Percentiles rank a stretch among this genome's conserved stretches.
phyloP scores from a whole-genome alignment of 192 early-diverging fungal genomes.

The Umbelopsis sp. region DNA sequence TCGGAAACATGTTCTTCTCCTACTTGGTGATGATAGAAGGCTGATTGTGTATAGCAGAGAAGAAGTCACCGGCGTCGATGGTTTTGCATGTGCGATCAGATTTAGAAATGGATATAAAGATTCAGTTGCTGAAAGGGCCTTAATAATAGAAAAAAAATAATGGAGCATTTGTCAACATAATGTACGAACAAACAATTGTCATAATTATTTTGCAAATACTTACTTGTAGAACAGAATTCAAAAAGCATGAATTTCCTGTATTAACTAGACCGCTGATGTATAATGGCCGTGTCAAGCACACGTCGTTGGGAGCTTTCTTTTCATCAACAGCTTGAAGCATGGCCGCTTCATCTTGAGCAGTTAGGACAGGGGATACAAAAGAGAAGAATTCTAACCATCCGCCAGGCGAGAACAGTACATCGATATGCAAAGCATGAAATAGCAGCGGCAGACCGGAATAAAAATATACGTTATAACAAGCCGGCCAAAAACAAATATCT shows the following conservation, averaged over 20 bases:
- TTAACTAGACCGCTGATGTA: slow-evolving; percentile 72
- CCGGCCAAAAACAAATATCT: slow-evolving; percentile 24
- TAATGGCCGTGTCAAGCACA: slow-evolving; percentile 17
- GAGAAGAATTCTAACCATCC: slow-evolving; percentile 8
- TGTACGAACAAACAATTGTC: not conserved
- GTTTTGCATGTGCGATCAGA: not conserved
- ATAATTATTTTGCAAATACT: not conserved
- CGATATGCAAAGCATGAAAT: slow-evolving; percentile 14
- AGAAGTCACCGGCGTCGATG: slow-evolving; percentile 19
- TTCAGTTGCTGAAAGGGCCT: slow-evolving; percentile 26
- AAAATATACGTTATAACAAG: slow-evolving; percentile 22
- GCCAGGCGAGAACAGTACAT: slow-evolving; percentile 11
- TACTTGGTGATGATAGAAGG: slow-evolving; percentile 40
- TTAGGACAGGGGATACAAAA: slow-evolving; percentile 4
- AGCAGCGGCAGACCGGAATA: slow-evolving; percentile 26
- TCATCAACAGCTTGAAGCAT: slow-evolving; percentile 6
- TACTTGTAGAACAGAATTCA: slow-evolving; percentile 91
- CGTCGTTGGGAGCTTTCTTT: not conserved
- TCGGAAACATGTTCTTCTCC: slow-evolving; percentile 49
- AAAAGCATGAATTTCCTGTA: slow-evolving; percentile 91
- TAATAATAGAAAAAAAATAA: not conserved
- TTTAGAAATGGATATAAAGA: slow-evolving; percentile 27
- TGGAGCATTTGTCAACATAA: not conserved
- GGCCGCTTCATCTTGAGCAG: slow-evolving; percentile 16
- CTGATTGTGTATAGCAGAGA: slow-evolving; percentile 29